A percentile compares a stretch with the other conserved stretches of the same genome.
Evolutionary conservation across 495 filamentous ascomycete genomes (phyloP).

Genomic region (Astrothelium macrocarpum): DNA sequence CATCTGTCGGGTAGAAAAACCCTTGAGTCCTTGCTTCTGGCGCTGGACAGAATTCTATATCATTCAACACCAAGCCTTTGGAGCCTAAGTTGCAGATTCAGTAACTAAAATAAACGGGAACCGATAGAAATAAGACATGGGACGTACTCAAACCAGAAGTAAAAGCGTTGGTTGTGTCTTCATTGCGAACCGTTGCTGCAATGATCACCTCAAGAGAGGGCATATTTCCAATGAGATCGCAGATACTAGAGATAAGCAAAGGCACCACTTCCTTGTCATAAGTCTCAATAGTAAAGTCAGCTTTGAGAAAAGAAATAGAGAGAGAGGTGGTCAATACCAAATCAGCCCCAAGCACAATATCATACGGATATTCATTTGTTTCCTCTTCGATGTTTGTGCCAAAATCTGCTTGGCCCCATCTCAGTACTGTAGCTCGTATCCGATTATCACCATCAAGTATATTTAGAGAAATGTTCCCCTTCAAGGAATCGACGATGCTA

Average conservation of each 20-base stretch:
- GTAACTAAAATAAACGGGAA: background rate
- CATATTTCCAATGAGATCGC: conserved; percentile 44
- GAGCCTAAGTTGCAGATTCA: conserved; percentile 15
- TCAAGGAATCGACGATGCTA: conserved; percentile 58
- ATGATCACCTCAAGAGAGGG: conserved; percentile 43
- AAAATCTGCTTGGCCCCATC: conserved; percentile 46
- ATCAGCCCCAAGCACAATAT: conserved; percentile 33
- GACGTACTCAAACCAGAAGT: conserved; percentile 47
- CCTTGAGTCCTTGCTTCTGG: conserved; percentile 20
- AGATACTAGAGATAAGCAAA: conserved; percentile 46
- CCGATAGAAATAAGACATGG: background rate
- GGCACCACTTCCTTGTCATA: conserved; percentile 54
- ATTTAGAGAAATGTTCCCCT: conserved; percentile 59
- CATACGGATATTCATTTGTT: conserved; percentile 20
- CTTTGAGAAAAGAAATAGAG: background rate
- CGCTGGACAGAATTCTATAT: conserved; percentile 21
- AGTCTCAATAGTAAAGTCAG: conserved; percentile 37
- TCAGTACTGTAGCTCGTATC: conserved; percentile 42
- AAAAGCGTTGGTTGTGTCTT: conserved; percentile 52
- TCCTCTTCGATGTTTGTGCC: conserved; percentile 20
- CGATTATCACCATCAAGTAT: conserved; percentile 37
- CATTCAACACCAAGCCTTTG: conserved; percentile 20
- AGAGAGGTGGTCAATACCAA: conserved; percentile 24
- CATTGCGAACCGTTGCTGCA: conserved; percentile 52
- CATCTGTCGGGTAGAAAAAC: conserved; percentile 27